These are phyloP conservation scores for Dactylonectria macrodidyma DNA, from an alignment of 2,329 filamentous ascomycete genomes.

Conservation along the genomic window DNA sequence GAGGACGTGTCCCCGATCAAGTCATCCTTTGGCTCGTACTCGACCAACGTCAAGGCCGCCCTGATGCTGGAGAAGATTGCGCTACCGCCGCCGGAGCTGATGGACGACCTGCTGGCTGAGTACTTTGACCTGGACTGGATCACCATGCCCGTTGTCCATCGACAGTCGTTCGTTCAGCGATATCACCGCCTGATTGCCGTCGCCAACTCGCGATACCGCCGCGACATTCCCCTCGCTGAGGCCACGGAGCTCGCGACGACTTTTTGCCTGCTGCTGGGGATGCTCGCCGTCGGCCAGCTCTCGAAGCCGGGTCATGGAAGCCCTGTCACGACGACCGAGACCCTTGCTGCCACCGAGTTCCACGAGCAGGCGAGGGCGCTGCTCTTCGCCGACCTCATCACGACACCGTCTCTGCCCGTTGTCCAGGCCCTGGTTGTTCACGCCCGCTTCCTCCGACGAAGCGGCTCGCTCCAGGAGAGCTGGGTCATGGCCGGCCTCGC, in stretches of 20 bases:
- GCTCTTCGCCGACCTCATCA: slow-evolving; percentile 42
- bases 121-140: slow-evolving; percentile 48
- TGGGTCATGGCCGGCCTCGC: slow-evolving; percentile 46
- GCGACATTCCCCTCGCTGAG: slow-evolving; percentile 46
- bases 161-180: slow-evolving; percentile 42
- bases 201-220: slow-evolving; percentile 47
- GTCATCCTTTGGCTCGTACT: slow-evolving; percentile 48
- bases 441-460: slow-evolving; percentile 41
- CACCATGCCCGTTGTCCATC: slow-evolving; percentile 43
- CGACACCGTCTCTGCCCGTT: slow-evolving; percentile 39
- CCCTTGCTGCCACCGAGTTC: slow-evolving; percentile 40
- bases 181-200: slow-evolving; percentile 48
- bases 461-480: slow-evolving; percentile 39
- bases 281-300: slow-evolving; percentile 46
- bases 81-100: slow-evolving; percentile 44
- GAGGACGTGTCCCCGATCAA: slow-evolving; percentile 41
- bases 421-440: slow-evolving; percentile 47
- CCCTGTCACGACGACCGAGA: slow-evolving; percentile 16
- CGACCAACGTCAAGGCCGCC: slow-evolving; percentile 46
- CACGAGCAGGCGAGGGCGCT: slow-evolving; percentile 44
- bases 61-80: slow-evolving; percentile 48
- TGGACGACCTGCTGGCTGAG: slow-evolving; percentile 45
- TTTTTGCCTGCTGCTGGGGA: slow-evolving; percentile 43
- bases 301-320: slow-evolving; percentile 31
- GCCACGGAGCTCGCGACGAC: slow-evolving; percentile 46